Base-by-base conservation (phyloP, 1,284 basidiomycete genomes). In the Cryptococcus wingfieldii region DNA sequence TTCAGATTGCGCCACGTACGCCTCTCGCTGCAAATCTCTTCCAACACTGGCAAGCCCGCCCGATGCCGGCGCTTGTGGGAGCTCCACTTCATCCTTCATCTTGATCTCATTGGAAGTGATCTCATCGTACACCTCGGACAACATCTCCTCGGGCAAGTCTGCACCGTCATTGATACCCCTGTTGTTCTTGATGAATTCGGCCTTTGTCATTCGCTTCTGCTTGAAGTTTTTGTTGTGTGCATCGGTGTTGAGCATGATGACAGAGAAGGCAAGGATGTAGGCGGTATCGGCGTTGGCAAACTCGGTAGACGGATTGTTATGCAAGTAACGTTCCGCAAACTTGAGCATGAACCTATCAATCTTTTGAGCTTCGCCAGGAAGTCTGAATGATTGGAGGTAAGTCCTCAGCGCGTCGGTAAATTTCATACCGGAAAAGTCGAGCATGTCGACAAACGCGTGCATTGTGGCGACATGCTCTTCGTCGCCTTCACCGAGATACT, bases 321-420 rank as follows among this genome's bases (percentile, higher is more conserved):
- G 89, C 62, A 95, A 90, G 72, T 92, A 98, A 23, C 92, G 83
- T 70, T 96, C 93, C 5, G 94, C 93, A 70, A 96, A 98, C 75
- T 98, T 98, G 56, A 97, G 83, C 90, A 98, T 94, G 78, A 86
- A 97, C n/a, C 94, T 85, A 81, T 98, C 94, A 65, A 98, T 97
- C 79, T 97, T 97, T 76, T 98, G 94, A 0, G 91, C 80, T 77
- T 98, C 94, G 48, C 94, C 94, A 3, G 94, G 94, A 25, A 98
- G 82, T 55, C 94, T 87, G 83, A 97, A 97, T 0, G 91, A 84
- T 75, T 97, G 94, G 38, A 97, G 79, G 78, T 94, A 96, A 54
- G 83, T 74, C 44, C 94, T 84, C 47, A 98, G 79, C 0, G 93
- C 92, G 67, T 93, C 88, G 43, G 93, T 86, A 71, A 98, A 98